Conservation (phyloP, 1,139 yeast genomes). For the Pichia sp. region DNA sequence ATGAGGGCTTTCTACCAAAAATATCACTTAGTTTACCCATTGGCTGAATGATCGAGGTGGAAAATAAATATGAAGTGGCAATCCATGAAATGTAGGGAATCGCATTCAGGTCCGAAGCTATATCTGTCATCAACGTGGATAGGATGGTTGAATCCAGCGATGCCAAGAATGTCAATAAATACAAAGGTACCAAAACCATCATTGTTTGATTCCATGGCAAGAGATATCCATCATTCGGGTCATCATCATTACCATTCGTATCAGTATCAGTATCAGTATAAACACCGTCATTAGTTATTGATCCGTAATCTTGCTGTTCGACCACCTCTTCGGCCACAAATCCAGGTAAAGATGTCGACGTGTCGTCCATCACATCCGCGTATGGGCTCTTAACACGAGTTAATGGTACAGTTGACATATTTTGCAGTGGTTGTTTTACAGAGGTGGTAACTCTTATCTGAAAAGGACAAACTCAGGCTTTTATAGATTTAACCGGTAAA, state of each 20-base stretch:
- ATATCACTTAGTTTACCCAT: conserved; percentile 81
- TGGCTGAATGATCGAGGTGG: conserved; percentile 65
- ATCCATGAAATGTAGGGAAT: conserved; percentile 49
- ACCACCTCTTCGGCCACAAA: conserved; percentile 41
- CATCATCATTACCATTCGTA: too few relatives aligned
- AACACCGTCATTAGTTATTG: background rate
- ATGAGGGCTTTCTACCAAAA: conserved; percentile 60
- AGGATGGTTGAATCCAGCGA: conserved; percentile 60
- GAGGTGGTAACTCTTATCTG: too few relatives aligned
- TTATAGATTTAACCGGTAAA: too few relatives aligned
- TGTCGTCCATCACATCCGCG: conserved; percentile 15
- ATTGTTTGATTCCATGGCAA: conserved; percentile 22
- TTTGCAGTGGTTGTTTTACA: too few relatives aligned
- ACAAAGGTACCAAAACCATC: conserved; percentile 21
- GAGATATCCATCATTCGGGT: conserved; percentile 17
- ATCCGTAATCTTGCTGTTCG: conserved; percentile 1
- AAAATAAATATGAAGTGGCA: conserved; percentile 52
- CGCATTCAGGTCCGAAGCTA: conserved; percentile 53
- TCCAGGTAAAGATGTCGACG: conserved; percentile 39
- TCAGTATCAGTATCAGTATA: background rate
- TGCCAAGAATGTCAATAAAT: conserved; percentile 35
- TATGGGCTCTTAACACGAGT: conserved; percentile 4
- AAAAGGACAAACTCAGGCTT: too few relatives aligned
- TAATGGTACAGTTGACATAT: background rate
- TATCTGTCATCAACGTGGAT: conserved; percentile 53